Evolutionary conservation across 176 grass and related monocot species (phyloP).

Genomic region (Alopecurus myosuroides): DNA sequence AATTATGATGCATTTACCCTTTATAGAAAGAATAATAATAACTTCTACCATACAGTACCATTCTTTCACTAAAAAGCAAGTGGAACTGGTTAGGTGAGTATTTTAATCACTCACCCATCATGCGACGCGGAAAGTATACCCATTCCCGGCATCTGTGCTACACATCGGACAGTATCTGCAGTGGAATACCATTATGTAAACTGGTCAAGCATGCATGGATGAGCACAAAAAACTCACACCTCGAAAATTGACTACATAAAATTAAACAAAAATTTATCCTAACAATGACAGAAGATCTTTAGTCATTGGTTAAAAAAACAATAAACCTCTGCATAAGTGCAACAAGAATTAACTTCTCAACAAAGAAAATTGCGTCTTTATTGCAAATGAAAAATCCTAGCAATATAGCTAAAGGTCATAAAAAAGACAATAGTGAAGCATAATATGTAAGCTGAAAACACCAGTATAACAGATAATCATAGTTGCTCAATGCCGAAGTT

Average conservation of each 20-base stretch:
- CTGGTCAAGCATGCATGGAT: background rate
- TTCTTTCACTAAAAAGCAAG: background rate
- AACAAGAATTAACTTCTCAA: background rate
- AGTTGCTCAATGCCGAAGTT: background rate
- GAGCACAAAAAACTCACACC: background rate
- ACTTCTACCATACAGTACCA: background rate
- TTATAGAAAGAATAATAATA: background rate
- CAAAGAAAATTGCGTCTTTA: background rate
- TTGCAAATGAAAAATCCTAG: constrained; percentile 8
- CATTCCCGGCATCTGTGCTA: constrained; percentile 68
- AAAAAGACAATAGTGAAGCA: background rate
- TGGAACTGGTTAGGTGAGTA: background rate
- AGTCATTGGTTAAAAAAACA: background rate
- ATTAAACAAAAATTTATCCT: background rate
- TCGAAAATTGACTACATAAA: background rate
- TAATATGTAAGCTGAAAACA: background rate
- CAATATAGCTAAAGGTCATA: background rate
- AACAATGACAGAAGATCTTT: background rate
- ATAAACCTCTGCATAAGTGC: background rate
- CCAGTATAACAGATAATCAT: background rate
- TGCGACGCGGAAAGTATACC: constrained; percentile 92
- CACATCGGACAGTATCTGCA: constrained; percentile 85
- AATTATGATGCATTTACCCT: background rate
- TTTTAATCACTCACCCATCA: constrained; percentile 59
- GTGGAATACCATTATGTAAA: background rate